Evolutionary conservation across 345 rosid genomes (phyloP).

Genomic region (Melaleuca alternifolia): DNA sequence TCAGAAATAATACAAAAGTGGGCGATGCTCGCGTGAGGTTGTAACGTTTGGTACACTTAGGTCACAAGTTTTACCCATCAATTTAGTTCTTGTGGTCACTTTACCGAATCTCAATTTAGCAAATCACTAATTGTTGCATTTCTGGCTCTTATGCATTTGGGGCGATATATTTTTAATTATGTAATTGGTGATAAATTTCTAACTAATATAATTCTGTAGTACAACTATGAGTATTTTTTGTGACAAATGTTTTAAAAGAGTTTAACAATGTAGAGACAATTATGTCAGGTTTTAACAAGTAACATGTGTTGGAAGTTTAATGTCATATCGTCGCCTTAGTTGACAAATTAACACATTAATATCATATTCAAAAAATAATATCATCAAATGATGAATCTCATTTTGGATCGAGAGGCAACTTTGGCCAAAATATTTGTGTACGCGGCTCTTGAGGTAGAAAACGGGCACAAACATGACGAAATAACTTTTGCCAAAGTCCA

Average conservation of each 20-base stretch:
- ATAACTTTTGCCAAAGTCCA: not conserved
- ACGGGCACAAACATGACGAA: not conserved
- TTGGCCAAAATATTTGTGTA: not conserved
- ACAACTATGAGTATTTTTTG: fast-evolving
- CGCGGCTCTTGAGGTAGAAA: not conserved
- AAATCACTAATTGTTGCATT: not conserved
- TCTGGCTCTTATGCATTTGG: not conserved
- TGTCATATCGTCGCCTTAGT: not conserved
- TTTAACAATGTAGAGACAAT: not conserved
- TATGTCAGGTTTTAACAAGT: not conserved
- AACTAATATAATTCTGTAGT: not conserved
- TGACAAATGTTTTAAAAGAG: not conserved
- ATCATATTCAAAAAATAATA: not conserved
- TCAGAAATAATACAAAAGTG: not conserved
- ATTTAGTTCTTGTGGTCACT: not conserved
- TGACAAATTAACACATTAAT: not conserved
- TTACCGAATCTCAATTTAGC: not conserved
- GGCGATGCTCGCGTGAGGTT: not conserved
- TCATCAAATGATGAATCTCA: not conserved
- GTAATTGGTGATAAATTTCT: not conserved
- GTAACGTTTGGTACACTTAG: not conserved
- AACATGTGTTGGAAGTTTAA: not conserved
- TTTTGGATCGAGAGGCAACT: not conserved
- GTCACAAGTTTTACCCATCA: not conserved
- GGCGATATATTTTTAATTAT: not conserved